Conservation (phyloP, 805 yeast genomes). For the Brettanomyces custersianus region DNA sequence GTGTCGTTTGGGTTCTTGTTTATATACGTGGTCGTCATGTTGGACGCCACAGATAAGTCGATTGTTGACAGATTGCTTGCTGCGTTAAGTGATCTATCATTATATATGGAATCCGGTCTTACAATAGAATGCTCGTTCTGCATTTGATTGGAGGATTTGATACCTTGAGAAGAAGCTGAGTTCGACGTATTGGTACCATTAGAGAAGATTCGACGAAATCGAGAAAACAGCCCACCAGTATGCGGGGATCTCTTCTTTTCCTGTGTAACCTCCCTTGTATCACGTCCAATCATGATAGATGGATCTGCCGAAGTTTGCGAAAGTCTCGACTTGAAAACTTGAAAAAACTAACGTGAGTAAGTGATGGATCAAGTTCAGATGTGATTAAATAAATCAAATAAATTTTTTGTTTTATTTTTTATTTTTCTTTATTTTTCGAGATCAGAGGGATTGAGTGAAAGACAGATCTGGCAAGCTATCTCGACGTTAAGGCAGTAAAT, state of each 20-base stretch:
- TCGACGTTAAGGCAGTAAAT: no score
- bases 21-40: constrained; percentile 10
- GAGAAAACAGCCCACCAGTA: constrained; percentile 1
- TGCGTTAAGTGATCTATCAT: not conserved
- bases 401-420: no score
- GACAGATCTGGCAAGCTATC: no score
- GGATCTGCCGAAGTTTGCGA: not conserved
- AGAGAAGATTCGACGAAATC: constrained; percentile 1
- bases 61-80: constrained; percentile 10
- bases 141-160: not conserved
- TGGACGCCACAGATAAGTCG: constrained; percentile 16
- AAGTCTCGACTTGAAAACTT: no score
- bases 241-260: not conserved
- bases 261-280: not conserved
- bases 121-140: not conserved
- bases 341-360: no score
- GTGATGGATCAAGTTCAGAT: no score
- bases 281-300: constrained; percentile 3
- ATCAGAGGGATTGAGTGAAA: no score
- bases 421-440: no score
- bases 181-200: not conserved
- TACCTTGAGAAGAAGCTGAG: no score
- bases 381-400: no score
- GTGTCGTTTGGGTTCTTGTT: constrained; percentile 44
- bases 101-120: not conserved